Evolutionary conservation across 2,329 filamentous ascomycete genomes (phyloP), one percentile per base, ranked within the genome.

Genomic region (Aspergillus viridinutans): DNA sequence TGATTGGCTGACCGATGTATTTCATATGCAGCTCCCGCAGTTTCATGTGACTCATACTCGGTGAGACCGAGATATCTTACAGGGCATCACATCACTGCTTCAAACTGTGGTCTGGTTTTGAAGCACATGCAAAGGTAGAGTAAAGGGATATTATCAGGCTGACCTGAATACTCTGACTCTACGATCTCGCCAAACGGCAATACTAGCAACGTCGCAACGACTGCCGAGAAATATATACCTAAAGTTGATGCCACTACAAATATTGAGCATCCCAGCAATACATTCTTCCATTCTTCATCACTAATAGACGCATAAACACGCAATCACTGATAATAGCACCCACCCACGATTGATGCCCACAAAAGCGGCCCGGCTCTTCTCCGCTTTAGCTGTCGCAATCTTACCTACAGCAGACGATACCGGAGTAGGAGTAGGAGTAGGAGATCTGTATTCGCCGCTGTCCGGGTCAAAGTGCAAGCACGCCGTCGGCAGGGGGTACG

Each of bases 391-490:
- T 10, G 29, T 35, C 12, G 17, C 49, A 28, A 3, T 10, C 49
- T 51, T 51, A 7, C 26, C 28, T 35, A 26, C 17, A 35, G n/a
- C 49, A 23, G 29, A 21, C 20, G 25, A n/a, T 23, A 17, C 29
- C 23, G 53, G 26, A 3, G 35, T 51, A 35, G 49, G 26, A 9
- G 26, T 48, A 25, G 28, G 54, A 35, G 49, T 28, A 8, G 54
- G 49, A 40, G 14, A 42, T n/a, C 25, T 40, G 45, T 45, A 56
- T 6, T 17, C 38, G 20, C 38, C 45, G 7, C 40, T n/a, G 9
- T 60, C 56, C 12, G 53, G 8, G 56, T 67, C 54, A 55, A 60
- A 65, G 4, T 52, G 53, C n/a, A 66, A 40, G 49, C 65, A 66
- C 4, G 52, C 58, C 3, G 60, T 64, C 7, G 61, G 60, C 14